A percentile compares a stretch with the other conserved stretches of the same genome.
These are phyloP conservation scores for Blastobotrys buckinghamii DNA, from an alignment of 1,139 yeast species.

Conservation along the genomic window DNA sequence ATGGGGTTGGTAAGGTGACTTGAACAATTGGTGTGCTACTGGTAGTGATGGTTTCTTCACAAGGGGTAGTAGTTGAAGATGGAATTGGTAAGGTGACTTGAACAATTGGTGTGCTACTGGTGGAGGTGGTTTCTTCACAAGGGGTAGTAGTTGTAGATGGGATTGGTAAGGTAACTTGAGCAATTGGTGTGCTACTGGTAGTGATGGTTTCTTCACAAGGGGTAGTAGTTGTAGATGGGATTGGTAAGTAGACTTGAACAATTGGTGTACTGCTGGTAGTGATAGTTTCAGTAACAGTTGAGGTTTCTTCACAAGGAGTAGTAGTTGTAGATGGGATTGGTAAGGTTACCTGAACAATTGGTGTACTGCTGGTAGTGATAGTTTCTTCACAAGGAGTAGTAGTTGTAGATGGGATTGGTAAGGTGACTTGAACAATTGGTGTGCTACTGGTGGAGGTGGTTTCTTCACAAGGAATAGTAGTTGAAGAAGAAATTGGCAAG, in stretches of 20 bases:
- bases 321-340: not conserved
- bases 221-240: not conserved
- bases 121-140: not conserved
- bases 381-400: not conserved
- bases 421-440: not conserved
- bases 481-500: not conserved
- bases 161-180: too few relatives aligned
- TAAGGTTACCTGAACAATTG: not conserved
- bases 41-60: constrained; percentile 2
- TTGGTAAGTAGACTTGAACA: not conserved
- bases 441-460: not conserved
- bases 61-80: not conserved
- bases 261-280: too few relatives aligned
- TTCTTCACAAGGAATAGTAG: not conserved
- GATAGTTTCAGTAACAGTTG: not conserved
- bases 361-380: not conserved
- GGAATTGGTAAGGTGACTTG: not conserved
- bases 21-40: not conserved
- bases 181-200: not conserved
- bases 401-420: not conserved
- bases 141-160: not conserved
- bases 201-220: not conserved
- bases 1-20: not conserved
- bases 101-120: not conserved
- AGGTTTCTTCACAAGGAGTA: constrained; percentile 1